These are phyloP conservation scores for Barnettozyma californica DNA, from an alignment of 805 yeast genomes.

Conservation along the genomic window DNA sequence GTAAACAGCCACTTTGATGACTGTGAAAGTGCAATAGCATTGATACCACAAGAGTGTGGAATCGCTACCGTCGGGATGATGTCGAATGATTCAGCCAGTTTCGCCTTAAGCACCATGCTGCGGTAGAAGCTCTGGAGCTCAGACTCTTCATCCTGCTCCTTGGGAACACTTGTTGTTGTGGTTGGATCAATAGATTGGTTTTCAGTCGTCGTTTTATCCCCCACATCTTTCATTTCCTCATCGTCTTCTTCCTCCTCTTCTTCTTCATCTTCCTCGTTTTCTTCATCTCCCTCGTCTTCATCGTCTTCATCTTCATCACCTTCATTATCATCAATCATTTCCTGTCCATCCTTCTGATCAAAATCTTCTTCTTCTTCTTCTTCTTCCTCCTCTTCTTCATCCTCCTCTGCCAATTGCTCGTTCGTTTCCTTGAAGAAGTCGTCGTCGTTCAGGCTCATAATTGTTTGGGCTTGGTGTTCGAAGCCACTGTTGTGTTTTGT, in stretches of 20 bases:
- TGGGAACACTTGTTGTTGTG: background rate
- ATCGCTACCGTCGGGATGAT: constrained; percentile 84
- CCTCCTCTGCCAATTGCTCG: constrained; percentile 22
- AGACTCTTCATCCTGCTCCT: constrained; percentile 9
- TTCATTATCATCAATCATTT: constrained; percentile 18
- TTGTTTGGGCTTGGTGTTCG: background rate
- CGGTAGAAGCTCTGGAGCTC: constrained; percentile 24
- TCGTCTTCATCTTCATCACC: constrained; percentile 20
- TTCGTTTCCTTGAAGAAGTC: constrained; percentile 23
- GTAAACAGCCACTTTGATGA: constrained; percentile 86
- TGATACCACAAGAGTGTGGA: constrained; percentile 74
- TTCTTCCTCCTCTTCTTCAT: constrained; percentile 21
- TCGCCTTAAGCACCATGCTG: constrained; percentile 39
- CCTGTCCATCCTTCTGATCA: constrained; percentile 13
- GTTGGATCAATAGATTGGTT: constrained; percentile 4
- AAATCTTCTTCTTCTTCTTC: constrained; percentile 8
- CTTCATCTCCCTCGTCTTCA: constrained; percentile 26
- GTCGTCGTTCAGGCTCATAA: constrained; percentile 15
- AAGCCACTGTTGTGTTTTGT: background rate
- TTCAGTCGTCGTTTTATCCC: constrained; percentile 12
- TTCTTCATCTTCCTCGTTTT: constrained; percentile 25
- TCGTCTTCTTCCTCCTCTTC: constrained; percentile 26
- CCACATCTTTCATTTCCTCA: constrained; percentile 19
- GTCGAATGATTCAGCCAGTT: constrained; percentile 52
- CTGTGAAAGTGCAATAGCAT: constrained; percentile 67